A percentile compares a stretch with the other conserved stretches of the same genome.
phyloP scores from a whole-genome alignment of 1,139 yeast species.

The Pichia norvegensis region DNA sequence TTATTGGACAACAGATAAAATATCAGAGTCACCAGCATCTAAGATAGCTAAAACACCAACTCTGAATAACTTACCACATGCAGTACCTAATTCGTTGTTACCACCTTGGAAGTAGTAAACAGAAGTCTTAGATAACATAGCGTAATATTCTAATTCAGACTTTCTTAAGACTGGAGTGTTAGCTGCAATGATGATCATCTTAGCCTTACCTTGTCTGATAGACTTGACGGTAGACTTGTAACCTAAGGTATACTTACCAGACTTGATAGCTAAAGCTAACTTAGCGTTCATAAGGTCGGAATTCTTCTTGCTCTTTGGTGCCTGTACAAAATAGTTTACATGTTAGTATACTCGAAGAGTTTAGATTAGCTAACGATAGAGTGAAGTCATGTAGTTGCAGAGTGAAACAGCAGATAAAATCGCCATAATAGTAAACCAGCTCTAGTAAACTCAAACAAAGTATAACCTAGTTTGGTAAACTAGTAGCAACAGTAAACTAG shows the following conservation, averaged over 20 bases:
- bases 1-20: slow-evolving; percentile 51
- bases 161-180: slow-evolving; percentile 99
- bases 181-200: slow-evolving; percentile 96
- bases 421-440: too few species aligned
- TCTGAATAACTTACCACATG: slow-evolving; percentile 99
- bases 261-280: slow-evolving; percentile 96
- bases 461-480: too few species aligned
- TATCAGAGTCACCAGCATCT: slow-evolving; percentile 99
- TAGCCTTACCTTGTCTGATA: slow-evolving; percentile 98
- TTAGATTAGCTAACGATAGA: not conserved
- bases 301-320: slow-evolving; percentile 83
- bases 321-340: slow-evolving; percentile 38
- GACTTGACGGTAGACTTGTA: slow-evolving; percentile 99
- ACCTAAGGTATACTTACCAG: slow-evolving; percentile 99
- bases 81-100: slow-evolving; percentile 99
- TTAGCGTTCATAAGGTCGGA: slow-evolving; percentile 97
- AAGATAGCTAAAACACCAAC: slow-evolving; percentile 94
- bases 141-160: slow-evolving; percentile 99
- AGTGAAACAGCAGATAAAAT: not conserved
- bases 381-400: not conserved
- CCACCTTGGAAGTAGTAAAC: slow-evolving; percentile 99
- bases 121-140: slow-evolving; percentile 98
- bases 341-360: slow-evolving; percentile 6
- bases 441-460: too few species aligned
- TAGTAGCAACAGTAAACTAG: too few species aligned